Base-by-base conservation (phyloP, 108 stramenopile species). In the Poteriospumella lacustris region DNA sequence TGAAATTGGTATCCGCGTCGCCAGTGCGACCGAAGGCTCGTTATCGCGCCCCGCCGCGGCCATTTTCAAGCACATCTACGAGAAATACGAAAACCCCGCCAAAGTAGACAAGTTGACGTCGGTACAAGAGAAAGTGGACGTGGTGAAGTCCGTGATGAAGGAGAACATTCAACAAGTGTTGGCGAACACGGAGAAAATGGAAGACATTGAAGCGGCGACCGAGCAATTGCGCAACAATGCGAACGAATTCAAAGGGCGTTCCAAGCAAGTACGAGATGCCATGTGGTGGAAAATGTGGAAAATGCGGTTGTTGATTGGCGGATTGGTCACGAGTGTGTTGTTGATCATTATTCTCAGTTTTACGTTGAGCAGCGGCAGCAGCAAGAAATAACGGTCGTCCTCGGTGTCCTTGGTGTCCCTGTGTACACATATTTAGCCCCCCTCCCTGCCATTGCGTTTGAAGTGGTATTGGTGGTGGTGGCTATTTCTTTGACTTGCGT, bases 111-210 rank as follows among this genome's bases (percentile, higher is more conserved):
- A 81, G 70, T 41, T 83, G 70, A 78, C 82, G 3, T 75, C 81
- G 1, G 82, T 83, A 36, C 80, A 81, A 79, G 82, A 83, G 42
- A 83, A 83, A 64, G 81, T 83, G 33, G 82, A 83, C 42, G 77
- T 82, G 38, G 82, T 83, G 15, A 82, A 82, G 78, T 69, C 79
- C 29, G 79, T 67, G 33, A 83, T 83, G 82, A 70, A 83, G 70
- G 82, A 83, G 69, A 83, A 82, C 78, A 83, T 83, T 68, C 81
- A 82, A 77, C 82, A 83, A 80, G 73, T 83, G 77, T 42, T 83
- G 0, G 56, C 79, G 29, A 83, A 83, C 47, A 77, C 80, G 78
- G 82, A 83, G 39, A 68, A 81, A 68, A 42, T 83, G 78, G 81
- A 83, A 24, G 58, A 75, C 12, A 83, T 83, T 77, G 81, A 81